These are phyloP conservation scores for Capillidium rhysosporum DNA, from an alignment of 371 early-diverging fungal genomes.

Conservation along the genomic window DNA sequence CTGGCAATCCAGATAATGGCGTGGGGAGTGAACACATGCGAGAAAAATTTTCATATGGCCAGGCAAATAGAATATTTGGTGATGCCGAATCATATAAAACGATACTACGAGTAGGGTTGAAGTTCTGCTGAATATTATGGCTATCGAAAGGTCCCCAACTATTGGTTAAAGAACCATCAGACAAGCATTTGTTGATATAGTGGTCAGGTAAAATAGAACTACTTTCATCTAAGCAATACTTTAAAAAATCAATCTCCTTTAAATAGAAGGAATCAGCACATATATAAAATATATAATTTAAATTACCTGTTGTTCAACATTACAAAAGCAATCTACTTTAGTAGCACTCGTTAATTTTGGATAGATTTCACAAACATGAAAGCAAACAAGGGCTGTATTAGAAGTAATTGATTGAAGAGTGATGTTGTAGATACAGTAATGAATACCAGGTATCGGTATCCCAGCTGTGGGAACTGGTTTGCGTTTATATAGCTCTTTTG, in stretches of 20 bases:
- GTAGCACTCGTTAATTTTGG: not conserved
- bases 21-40: not conserved
- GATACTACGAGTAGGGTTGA: not conserved
- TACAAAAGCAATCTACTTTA: not conserved
- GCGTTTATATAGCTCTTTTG: not conserved
- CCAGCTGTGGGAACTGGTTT: not conserved
- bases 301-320: not conserved
- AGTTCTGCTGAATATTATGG: not conserved
- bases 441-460: too few species aligned
- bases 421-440: not conserved
- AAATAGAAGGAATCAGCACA: not conserved
- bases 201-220: too few species aligned
- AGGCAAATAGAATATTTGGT: not conserved
- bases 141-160: not conserved
- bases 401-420: constrained; percentile 1
- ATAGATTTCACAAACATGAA: not conserved
- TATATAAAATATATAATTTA: not conserved
- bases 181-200: not conserved
- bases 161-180: not conserved
- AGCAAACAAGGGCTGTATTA: not conserved
- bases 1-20: not conserved
- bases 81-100: constrained; percentile 1
- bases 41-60: constrained; percentile 3
- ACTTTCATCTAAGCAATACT: not conserved
- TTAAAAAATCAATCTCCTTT: not conserved